Evolutionary conservation across 495 filamentous ascomycete species (phyloP), one percentile per base, ranked within the genome.

Genomic region (Hypoxylon fragiforme): DNA sequence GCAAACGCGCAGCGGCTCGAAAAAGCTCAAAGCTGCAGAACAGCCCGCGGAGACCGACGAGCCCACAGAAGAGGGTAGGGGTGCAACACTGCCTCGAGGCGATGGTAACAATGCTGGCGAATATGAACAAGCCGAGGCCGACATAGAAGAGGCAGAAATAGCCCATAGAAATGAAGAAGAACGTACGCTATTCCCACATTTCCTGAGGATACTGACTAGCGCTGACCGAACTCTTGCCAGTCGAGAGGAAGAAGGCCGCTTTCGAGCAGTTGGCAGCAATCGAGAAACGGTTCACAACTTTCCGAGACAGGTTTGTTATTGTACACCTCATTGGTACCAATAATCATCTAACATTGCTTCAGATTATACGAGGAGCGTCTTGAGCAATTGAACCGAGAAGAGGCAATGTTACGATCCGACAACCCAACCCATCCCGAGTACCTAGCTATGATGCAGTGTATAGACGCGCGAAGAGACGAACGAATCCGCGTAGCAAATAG

Each of bases 301-400:
- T 96, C 60, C 81, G 90, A 61, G 90, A 96, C 61, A 90, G 88
- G 92, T 96, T 72, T 85, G 58, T 20, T 20, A 30, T 57, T 20
- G 36, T 20, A 36, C 2, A 9, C 11, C 15, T 44, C 20, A 28
- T 13, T 18, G 3, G 4, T 18, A 21, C 42, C n/a, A 9, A 26
- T 70, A 54, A 67, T 44, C 8, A 4, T 35, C 50, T 34, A 34
- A 50, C 57, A 13, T 0, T 16, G 1, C 30, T 19, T 5, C 59
- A 97, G 90, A 52, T 82, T 96, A 20, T 92, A 88, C 67, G 87
- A 95, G 56, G 92, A 97, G 65, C 83, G 88, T 54, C 78, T 98
- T 31, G 85, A 86, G 8, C 82, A 88, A 60, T 73, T 92, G 36
- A 87, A 92, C 57, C 78, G 82, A 53, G 92, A 98, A 80, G 82